Evolutionary conservation across 306 rosid species (phyloP).

Genomic region (Cyclanthera cordifolia): DNA sequence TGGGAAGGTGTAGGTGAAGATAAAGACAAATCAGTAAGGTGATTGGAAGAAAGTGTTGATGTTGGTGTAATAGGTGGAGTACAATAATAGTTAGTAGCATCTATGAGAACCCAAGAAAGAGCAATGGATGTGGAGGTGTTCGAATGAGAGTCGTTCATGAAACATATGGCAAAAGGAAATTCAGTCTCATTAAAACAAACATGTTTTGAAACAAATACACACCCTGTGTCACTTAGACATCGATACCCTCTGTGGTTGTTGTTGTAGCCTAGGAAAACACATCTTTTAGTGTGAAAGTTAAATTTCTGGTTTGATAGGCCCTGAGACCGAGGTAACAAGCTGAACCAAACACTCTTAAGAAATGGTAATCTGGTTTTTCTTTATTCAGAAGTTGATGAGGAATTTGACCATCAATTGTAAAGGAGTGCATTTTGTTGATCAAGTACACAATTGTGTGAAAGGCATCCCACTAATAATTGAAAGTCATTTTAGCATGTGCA

Average conservation of each 20-base stretch:
- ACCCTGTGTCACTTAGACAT: background rate
- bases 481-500: background rate
- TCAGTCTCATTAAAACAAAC: background rate
- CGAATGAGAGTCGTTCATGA: too few relatives aligned
- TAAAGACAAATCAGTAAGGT: too few relatives aligned
- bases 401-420: fast-evolving
- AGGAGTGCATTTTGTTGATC: too few relatives aligned
- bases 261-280: background rate
- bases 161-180: too few relatives aligned
- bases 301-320: background rate
- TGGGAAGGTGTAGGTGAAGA: too few relatives aligned
- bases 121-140: too few relatives aligned
- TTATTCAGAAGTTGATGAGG: background rate
- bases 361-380: background rate
- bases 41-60: too few relatives aligned
- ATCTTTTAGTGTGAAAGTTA: background rate
- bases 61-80: too few relatives aligned
- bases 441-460: too few relatives aligned
- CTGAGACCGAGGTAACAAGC: background rate
- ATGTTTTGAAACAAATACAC: background rate
- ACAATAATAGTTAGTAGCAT: too few relatives aligned
- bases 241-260: background rate
- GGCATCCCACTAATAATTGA: background rate
- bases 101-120: too few relatives aligned
- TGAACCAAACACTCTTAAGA: background rate